Evolutionary conservation across 768 basidiomycete species (phyloP), one percentile per base, ranked within the genome.

Genomic region (Asterophora parasitica): DNA sequence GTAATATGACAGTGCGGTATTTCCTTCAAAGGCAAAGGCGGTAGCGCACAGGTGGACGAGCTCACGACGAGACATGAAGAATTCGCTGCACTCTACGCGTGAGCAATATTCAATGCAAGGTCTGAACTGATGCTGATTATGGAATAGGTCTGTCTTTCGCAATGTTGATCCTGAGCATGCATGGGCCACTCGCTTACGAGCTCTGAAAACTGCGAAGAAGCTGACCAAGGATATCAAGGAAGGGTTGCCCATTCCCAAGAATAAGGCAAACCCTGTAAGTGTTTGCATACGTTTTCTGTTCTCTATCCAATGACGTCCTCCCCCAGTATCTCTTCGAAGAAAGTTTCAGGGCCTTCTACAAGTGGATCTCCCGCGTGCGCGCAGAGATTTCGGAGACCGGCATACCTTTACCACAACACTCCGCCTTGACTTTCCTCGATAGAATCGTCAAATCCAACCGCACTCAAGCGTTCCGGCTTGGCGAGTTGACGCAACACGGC

Each of bases 71-170:
- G 7, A 4, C 46, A 55, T 20, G 51, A 55, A 34, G 44, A 55
- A 32, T 55, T 61, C 20, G 55, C 49, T 13, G 53, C 51, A n/a
- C 43, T 54, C 10, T 50, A 58, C 36, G 57, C 52, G 59, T 61
- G 35, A 43, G 46, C 46, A 26, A 7, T n/a, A 19, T 2, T 13
- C 9, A 15, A 16, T 8, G 17, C 16, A 15, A 11, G 10, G 5
- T 42, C 4, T 32, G 19, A 37, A 26, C 6, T 36, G 35, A 17
- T 7, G 11, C 11, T 17, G 1, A 5, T 20, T 11, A 11, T 34
- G n/a, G n/a, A n/a, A n/a, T n/a, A 64, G 60, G 23, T 61, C 48
- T 39, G 40, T 61, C 10, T 61, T 61, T 40, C 56, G 55, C 11
- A 61, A 57, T 33, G 36, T 42, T 3, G 55, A 64, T 37, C 48